These are phyloP conservation scores for Colletotrichum liriopes DNA, from an alignment of 2,329 filamentous ascomycete species.

Conservation along the genomic window DNA sequence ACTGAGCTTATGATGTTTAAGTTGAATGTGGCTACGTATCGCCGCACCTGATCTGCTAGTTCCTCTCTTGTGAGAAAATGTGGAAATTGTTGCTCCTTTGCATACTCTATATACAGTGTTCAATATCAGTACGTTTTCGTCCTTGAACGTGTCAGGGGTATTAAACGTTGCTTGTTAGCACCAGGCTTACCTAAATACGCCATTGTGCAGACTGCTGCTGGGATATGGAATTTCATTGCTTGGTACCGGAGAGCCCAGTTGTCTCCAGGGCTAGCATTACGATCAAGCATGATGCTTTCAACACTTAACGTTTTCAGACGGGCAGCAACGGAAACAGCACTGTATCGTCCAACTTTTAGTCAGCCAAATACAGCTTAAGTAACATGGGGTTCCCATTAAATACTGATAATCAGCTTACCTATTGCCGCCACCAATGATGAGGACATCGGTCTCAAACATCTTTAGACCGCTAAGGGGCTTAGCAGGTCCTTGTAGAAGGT, in stretches of 20 bases:
- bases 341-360: neutral
- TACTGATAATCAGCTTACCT: slow-evolving; percentile 44
- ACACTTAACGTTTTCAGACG: slow-evolving; percentile 57
- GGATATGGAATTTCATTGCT: slow-evolving; percentile 55
- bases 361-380: no score
- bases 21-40: slow-evolving; percentile 49
- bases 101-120: neutral
- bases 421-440: slow-evolving; percentile 54
- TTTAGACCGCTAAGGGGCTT: slow-evolving; percentile 39
- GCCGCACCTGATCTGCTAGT: slow-evolving; percentile 46
- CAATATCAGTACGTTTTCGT: neutral
- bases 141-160: no score
- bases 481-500: slow-evolving; percentile 45
- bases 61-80: slow-evolving; percentile 47
- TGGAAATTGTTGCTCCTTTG: slow-evolving; percentile 21
- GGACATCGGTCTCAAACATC: slow-evolving; percentile 51
- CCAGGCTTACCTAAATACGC: slow-evolving; percentile 51
- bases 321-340: slow-evolving; percentile 52
- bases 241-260: slow-evolving; percentile 59
- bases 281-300: slow-evolving; percentile 54
- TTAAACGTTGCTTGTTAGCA: no score
- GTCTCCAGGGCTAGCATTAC: slow-evolving; percentile 54
- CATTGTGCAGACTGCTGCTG: slow-evolving; percentile 53
- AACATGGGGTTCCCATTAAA: no score
- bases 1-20: slow-evolving; percentile 50